Evolutionary conservation across 2,329 filamentous ascomycete species (phyloP).

Genomic region (Macrophomina pseudophaseolina): DNA sequence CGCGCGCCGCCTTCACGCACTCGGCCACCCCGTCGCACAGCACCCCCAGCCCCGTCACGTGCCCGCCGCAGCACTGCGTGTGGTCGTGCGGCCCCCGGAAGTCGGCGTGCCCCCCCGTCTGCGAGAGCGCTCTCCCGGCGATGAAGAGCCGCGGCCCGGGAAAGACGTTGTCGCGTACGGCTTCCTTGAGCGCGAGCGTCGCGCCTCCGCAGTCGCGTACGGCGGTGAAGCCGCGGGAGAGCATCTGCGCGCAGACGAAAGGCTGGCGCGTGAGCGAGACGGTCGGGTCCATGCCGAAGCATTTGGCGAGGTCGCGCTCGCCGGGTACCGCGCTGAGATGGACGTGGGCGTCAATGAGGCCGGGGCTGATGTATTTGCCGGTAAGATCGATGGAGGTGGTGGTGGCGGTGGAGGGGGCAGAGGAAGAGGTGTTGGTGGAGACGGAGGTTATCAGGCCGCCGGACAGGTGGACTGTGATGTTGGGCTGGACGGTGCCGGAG

Average conservation of each 20-base stretch:
- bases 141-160: slow-evolving; percentile 48
- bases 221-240: slow-evolving; percentile 63
- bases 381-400: slow-evolving; percentile 44
- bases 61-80: slow-evolving; percentile 55
- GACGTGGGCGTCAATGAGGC: slow-evolving; percentile 54
- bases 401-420: slow-evolving; percentile 19
- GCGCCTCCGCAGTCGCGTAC: slow-evolving; percentile 65
- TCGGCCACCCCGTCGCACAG: slow-evolving; percentile 62
- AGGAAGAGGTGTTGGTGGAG: slow-evolving; percentile 1
- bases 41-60: slow-evolving; percentile 47
- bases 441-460: slow-evolving; percentile 26
- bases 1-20: slow-evolving; percentile 58
- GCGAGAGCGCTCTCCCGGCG: slow-evolving; percentile 56
- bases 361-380: slow-evolving; percentile 55
- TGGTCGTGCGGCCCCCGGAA: slow-evolving; percentile 52
- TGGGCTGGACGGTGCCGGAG: slow-evolving; percentile 34
- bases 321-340: slow-evolving; percentile 31
- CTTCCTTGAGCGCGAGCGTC: slow-evolving; percentile 59
- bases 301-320: slow-evolving; percentile 25
- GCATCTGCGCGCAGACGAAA: slow-evolving; percentile 56
- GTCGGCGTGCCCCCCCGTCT: slow-evolving; percentile 65
- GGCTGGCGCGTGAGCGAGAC: slow-evolving; percentile 54
- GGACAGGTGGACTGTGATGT: slow-evolving; percentile 28
- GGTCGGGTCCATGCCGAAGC: slow-evolving; percentile 41
- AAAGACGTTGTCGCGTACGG: slow-evolving; percentile 61